These are phyloP conservation scores for Nepenthes alata DNA, from an alignment of 179 eudicot species.

Conservation along the genomic window DNA sequence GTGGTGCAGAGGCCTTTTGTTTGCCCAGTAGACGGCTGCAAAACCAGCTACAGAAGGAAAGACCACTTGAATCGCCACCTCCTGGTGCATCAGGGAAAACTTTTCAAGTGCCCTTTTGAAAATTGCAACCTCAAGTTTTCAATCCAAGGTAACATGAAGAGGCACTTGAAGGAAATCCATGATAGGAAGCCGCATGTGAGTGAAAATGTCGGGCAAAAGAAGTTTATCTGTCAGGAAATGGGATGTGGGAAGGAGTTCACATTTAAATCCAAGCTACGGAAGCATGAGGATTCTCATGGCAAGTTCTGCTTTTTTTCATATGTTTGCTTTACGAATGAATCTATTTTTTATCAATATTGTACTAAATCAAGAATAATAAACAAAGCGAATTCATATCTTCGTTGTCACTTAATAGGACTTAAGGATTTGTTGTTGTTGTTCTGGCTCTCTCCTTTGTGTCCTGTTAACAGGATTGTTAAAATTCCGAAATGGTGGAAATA, in stretches of 20 bases:
- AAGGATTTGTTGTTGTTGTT: too few relatives aligned
- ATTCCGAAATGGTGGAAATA: too few relatives aligned
- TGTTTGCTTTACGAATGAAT: not conserved
- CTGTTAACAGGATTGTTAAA: too few relatives aligned
- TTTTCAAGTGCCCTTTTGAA: conserved; percentile 55
- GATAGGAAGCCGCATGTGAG: conserved; percentile 17
- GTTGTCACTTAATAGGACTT: too few relatives aligned
- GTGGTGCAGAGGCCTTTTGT: conserved; percentile 58
- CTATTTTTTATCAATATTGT: not conserved
- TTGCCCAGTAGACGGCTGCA: conserved; percentile 69
- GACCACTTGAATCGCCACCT: conserved; percentile 81
- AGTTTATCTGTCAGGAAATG: conserved; percentile 42
- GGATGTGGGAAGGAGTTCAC: conserved; percentile 86
- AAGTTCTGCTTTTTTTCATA: conserved; percentile 1
- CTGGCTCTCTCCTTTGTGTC: too few relatives aligned
- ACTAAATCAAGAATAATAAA: not conserved
- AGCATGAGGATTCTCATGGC: conserved; percentile 80
- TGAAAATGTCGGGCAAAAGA: conserved; percentile 16
- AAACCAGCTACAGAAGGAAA: conserved; percentile 63
- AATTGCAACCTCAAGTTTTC: conserved; percentile 38
- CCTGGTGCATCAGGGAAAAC: conserved; percentile 60
- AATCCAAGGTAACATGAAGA: conserved; percentile 44
- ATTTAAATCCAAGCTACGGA: conserved; percentile 49
- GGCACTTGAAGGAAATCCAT: conserved; percentile 69
- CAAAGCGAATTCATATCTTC: too few relatives aligned